phyloP scores from a whole-genome alignment of 2,329 filamentous ascomycete genomes.

The Cladosporium halotolerans region DNA sequence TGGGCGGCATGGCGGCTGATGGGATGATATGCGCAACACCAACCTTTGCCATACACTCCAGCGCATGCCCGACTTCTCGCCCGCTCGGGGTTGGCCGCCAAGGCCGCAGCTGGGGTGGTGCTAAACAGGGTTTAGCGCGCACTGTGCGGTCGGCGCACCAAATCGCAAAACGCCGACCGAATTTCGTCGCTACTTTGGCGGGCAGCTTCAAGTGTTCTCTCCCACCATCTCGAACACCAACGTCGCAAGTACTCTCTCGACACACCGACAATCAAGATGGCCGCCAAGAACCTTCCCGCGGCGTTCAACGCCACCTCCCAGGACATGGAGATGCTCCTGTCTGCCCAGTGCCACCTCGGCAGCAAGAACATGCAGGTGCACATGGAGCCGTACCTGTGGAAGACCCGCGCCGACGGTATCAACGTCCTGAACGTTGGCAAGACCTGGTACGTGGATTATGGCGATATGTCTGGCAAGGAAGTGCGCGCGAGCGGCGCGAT shows the following conservation, averaged over 20 bases:
- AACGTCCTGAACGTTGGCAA: constrained; percentile 99
- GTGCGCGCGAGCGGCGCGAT: constrained; percentile 1
- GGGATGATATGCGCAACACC: neutral
- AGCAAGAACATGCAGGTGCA: constrained; percentile 99
- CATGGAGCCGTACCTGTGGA: constrained; percentile 99
- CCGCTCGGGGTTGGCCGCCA: constrained; percentile 9
- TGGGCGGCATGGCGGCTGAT: constrained; percentile 38
- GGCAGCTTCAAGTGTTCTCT: neutral
- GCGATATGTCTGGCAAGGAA: constrained; percentile 1
- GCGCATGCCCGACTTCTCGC: constrained; percentile 12
- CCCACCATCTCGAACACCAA: constrained; percentile 10
- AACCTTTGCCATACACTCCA: neutral
- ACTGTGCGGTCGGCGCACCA: constrained; percentile 10
- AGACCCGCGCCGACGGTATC: constrained; percentile 96
- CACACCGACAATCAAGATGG: constrained; percentile 64
- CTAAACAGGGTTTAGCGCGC: constrained; percentile 4
- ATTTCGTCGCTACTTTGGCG: neutral
- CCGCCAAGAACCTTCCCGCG: constrained; percentile 86
- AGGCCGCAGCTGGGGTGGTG: neutral
- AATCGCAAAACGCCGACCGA: constrained; percentile 7
- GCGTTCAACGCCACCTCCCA: constrained; percentile 94
- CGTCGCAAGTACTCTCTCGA: constrained; percentile 26
- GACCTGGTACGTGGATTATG: constrained; percentile 71
- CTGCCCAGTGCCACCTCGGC: constrained; percentile 92
- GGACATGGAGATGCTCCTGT: constrained; percentile 99